Conservation (phyloP, 768 basidiomycete genomes). For the Termitomyces sp. region DNA sequence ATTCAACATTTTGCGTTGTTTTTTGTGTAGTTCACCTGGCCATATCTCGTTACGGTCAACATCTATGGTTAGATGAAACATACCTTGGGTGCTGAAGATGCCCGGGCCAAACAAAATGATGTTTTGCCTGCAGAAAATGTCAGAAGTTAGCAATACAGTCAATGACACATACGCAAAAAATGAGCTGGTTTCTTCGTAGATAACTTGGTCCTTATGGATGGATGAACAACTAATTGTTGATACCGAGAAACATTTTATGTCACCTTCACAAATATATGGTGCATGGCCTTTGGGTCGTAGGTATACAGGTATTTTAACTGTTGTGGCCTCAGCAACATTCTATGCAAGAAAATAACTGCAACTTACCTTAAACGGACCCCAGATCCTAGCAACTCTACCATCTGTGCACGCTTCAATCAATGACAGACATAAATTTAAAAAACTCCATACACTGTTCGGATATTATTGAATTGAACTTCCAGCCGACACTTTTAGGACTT, state of each 20-base stretch:
- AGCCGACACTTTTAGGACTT: slow-evolving; percentile 1
- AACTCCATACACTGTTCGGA: slow-evolving; percentile 7
- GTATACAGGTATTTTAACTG: slow-evolving; percentile 25
- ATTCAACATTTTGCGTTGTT: slow-evolving; percentile 9
- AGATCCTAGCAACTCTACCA: slow-evolving; percentile 3
- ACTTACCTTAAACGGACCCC: slow-evolving; percentile 3
- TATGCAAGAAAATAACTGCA: not conserved
- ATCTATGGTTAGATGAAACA: not conserved
- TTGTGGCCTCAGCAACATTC: not conserved
- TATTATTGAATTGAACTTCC: slow-evolving; percentile 13
- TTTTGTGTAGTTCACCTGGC: slow-evolving; percentile 8
- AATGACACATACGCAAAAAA: not conserved
- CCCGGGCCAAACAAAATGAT: not conserved
- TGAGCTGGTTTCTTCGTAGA: slow-evolving; percentile 1
- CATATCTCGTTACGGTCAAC: not conserved
- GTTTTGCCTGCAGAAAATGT: not conserved
- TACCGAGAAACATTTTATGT: slow-evolving; percentile 12
- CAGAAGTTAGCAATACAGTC: not conserved
- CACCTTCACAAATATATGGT: slow-evolving; percentile 31
- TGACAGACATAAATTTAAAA: no score
- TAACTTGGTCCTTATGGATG: not conserved
- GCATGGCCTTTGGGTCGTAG: slow-evolving; percentile 30
- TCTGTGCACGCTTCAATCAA: not conserved
- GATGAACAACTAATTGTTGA: not conserved
- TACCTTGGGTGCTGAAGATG: slow-evolving; percentile 2